A percentile compares a stretch with the other conserved stretches of the same genome.
These are phyloP conservation scores for Trichaptum fuscoviolaceum DNA, from an alignment of 768 basidiomycete species.

Conservation along the genomic window DNA sequence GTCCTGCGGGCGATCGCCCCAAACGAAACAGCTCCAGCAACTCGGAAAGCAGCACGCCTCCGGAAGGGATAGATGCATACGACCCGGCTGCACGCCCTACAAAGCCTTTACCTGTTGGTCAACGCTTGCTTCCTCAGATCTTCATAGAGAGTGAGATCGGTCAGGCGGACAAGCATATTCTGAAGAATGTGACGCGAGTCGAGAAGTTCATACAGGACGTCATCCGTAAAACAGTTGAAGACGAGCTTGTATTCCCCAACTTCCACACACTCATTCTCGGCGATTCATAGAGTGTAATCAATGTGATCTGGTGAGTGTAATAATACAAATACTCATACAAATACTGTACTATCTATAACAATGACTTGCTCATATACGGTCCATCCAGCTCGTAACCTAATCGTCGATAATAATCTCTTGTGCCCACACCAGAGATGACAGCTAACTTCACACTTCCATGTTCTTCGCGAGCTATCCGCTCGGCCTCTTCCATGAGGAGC, in stretches of 20 bases:
- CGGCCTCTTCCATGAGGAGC: conserved; percentile 97
- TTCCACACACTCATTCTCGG: conserved; percentile 75
- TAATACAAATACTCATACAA: conserved; percentile 3
- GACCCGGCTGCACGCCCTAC: conserved; percentile 36
- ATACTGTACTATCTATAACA: conserved; percentile 32
- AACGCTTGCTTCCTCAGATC: conserved; percentile 78
- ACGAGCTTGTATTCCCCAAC: conserved; percentile 94
- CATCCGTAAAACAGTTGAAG: conserved; percentile 90
- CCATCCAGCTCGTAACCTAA: conserved; percentile 94
- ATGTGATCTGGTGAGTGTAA: conserved; percentile 5
- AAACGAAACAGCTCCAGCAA: conserved; percentile 30
- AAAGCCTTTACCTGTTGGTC: conserved; percentile 75
- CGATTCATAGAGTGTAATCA: conserved; percentile 23
- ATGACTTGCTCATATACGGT: conserved; percentile 93
- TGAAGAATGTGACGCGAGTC: conserved; percentile 93
- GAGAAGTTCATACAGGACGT: conserved; percentile 96
- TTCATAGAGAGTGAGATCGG: conserved; percentile 97
- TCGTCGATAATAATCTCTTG: conserved; percentile 93
- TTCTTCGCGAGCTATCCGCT: conserved; percentile 94
- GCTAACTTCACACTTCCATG: conserved; percentile 93
- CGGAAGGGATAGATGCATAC: conserved; percentile 58
- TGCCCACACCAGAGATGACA: conserved; percentile 99
- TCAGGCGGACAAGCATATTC: conserved; percentile 89
- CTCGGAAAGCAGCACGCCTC: conserved; percentile 37
- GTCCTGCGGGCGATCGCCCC: conserved; percentile 46